Percentiles rank a stretch among this genome's conserved stretches.
These are phyloP conservation scores for Bruguiera gymnorhiza DNA, from an alignment of 345 rosid genomes.

Conservation along the genomic window DNA sequence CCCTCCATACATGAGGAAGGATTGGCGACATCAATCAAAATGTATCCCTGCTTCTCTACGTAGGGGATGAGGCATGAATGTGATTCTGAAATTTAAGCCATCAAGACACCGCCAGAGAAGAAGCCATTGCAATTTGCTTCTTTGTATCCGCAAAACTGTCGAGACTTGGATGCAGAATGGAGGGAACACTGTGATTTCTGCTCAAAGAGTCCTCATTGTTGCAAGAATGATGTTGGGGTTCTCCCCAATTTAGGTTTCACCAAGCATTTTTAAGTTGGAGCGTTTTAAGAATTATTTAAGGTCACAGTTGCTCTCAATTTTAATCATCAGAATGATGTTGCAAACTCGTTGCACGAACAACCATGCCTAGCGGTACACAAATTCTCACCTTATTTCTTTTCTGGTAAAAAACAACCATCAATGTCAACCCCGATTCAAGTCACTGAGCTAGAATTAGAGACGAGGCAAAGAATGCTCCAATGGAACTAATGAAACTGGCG, in stretches of 20 bases:
- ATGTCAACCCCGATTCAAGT: not conserved
- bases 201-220: too few relatives aligned
- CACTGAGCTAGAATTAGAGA: constrained; percentile 26
- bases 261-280: too few relatives aligned
- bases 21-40: constrained; percentile 7
- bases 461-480: constrained; percentile 53
- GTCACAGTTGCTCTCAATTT: not conserved
- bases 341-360: too few relatives aligned
- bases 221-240: too few relatives aligned
- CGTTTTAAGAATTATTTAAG: not conserved
- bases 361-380: not conserved
- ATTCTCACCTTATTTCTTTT: constrained; percentile 16
- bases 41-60: not conserved
- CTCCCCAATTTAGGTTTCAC: too few relatives aligned
- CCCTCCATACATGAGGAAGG: constrained; percentile 4
- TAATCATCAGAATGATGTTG: too few relatives aligned
- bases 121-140: too few relatives aligned
- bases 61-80: constrained; percentile 7
- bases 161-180: too few relatives aligned
- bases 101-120: not conserved
- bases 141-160: too few relatives aligned
- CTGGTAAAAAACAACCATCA: constrained; percentile 19
- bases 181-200: too few relatives aligned
- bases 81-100: not conserved
- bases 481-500: constrained; percentile 23